A percentile compares a stretch with the other conserved stretches of the same genome.
phyloP scores from a whole-genome alignment of 805 yeast genomes.

The Starmerella vitae region DNA sequence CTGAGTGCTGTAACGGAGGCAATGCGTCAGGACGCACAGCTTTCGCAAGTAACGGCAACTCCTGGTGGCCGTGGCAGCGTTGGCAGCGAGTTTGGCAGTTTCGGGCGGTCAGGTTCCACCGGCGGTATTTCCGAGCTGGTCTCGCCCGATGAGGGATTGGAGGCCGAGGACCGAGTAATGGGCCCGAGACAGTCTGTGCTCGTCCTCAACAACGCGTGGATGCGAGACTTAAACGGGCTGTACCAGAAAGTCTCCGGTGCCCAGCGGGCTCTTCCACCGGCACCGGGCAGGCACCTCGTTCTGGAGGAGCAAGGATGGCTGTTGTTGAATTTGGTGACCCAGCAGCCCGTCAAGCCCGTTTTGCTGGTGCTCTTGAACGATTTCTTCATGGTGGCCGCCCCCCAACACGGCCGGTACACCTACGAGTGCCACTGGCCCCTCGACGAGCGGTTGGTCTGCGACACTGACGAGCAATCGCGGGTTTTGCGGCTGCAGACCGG shows the following conservation, averaged over 20 bases:
- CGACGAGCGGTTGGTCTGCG: slow-evolving; percentile 36
- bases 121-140: slow-evolving; percentile 1
- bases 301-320: slow-evolving; percentile 75
- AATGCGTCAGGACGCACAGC: slow-evolving; percentile 43
- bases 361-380: slow-evolving; percentile 72
- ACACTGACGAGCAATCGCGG: slow-evolving; percentile 20
- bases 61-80: slow-evolving; percentile 1
- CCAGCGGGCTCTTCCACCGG: slow-evolving; percentile 57
- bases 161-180: slow-evolving; percentile 9
- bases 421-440: slow-evolving; percentile 75
- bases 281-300: slow-evolving; percentile 68
- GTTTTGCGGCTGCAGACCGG: slow-evolving; percentile 36
- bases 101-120: slow-evolving; percentile 3
- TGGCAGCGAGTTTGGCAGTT: slow-evolving; percentile 1
- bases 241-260: slow-evolving; percentile 87
- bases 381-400: slow-evolving; percentile 57
- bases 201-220: slow-evolving; percentile 72
- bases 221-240: slow-evolving; percentile 49
- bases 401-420: slow-evolving; percentile 38
- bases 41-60: slow-evolving; percentile 20
- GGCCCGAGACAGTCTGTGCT: slow-evolving; percentile 57
- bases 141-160: slow-evolving; percentile 4
- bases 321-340: slow-evolving; percentile 72
- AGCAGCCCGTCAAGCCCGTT: slow-evolving; percentile 63
- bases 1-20: slow-evolving; percentile 46